Evolutionary conservation across 2,329 filamentous ascomycete genomes (phyloP).

Genomic region (Pseudodiploospora longispora): DNA sequence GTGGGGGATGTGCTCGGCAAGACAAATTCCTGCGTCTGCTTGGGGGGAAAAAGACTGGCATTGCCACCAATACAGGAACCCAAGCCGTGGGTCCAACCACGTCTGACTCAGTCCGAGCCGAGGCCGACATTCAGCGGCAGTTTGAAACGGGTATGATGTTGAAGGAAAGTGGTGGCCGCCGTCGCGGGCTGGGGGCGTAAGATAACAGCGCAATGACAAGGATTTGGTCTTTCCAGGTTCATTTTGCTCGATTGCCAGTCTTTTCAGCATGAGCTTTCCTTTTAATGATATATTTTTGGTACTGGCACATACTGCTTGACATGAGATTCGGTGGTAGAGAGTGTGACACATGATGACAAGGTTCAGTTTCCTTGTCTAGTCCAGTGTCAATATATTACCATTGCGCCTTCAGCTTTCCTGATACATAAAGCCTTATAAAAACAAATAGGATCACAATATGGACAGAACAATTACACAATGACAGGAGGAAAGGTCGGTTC

Average conservation of each 20-base stretch:
- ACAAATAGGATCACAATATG: too few species aligned
- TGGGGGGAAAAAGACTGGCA: conserved; percentile 40
- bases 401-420: conserved; percentile 21
- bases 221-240: too few species aligned
- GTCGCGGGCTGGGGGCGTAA: conserved; percentile 45
- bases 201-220: neutral
- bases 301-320: too few species aligned
- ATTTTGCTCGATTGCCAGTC: neutral
- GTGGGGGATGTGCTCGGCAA: conserved; percentile 42
- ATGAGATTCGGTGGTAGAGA: too few species aligned
- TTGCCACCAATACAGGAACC: conserved; percentile 12
- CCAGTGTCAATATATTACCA: conserved; percentile 8
- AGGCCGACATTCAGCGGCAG: conserved; percentile 48
- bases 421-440: conserved; percentile 5
- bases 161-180: conserved; percentile 44
- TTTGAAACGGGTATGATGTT: conserved; percentile 48
- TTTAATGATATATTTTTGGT: too few species aligned
- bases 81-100: conserved; percentile 15
- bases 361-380: too few species aligned
- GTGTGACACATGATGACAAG: too few species aligned
- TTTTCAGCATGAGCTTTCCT: too few species aligned
- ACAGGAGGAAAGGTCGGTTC: too few species aligned
- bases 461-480: too few species aligned
- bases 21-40: conserved; percentile 50
- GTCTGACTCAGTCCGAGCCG: conserved; percentile 31